Evolutionary conservation across 352 stramenopile species (phyloP), one percentile per base, ranked within the genome.

Genomic region (Pythium pyrilobum): DNA sequence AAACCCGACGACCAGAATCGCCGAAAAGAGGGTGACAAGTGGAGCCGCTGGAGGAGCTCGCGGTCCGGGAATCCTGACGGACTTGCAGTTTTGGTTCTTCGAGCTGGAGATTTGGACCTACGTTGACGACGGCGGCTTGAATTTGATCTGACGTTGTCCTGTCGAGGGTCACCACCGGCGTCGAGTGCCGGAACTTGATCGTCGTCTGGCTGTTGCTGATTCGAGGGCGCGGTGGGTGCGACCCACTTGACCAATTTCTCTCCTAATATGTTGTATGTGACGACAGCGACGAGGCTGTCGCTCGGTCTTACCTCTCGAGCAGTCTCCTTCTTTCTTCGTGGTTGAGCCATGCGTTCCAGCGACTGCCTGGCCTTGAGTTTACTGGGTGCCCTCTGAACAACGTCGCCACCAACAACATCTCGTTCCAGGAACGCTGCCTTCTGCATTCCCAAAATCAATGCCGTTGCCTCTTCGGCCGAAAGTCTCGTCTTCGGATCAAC

Each of bases 201-300:
- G 23, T 4, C 40, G 15, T 25, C 24, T 11, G 11, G 8, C 9
- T 3, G 0, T 10, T 67, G 31, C 38, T 56, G 54, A 16, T 56
- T 39, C 2, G 44, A 25, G 15, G 28, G 7, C 42, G 37, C 33
- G 3, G 24, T 34, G 27, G 59, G 18, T 28, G 18, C 33, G 13
- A 79, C 62, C 76, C 76, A 89, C 20, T 65, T 72, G 52, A 87
- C 67, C 8, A 59, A 71, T 33, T 86, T 87, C 43, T 89, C 79
- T 5, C 79, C 79, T 5, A 89, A 64, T 16, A 77, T 64, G 42
- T 87, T 89, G 51, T 85, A 89, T 0, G 70, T 69, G 6, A 89
- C 67, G 23, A 87, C 62, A 8, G 74, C 47, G 27, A 76, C 72
- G 11, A 59, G 67, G 31, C 56, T 51, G 8, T 32, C 24, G 40